phyloP scores from a whole-genome alignment of 2,329 filamentous ascomycete genomes.

The Trichoderma pleuroti region DNA sequence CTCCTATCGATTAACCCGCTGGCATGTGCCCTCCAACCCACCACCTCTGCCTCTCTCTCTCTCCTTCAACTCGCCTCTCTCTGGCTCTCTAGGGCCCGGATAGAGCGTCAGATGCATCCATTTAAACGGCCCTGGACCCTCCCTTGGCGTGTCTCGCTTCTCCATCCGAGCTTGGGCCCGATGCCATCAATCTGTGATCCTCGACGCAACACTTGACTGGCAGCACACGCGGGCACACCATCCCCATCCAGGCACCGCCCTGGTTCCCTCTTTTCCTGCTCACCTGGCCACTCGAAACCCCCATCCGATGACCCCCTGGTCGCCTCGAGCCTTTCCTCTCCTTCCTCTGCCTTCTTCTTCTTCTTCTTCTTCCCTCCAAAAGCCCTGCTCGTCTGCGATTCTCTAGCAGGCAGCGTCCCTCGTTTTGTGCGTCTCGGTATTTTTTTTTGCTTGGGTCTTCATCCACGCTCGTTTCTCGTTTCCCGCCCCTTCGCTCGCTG shows the following conservation, averaged over 20 bases:
- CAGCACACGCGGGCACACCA: slow-evolving; percentile 16
- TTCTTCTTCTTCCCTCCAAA: neutral
- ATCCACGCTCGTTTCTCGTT: slow-evolving; percentile 20
- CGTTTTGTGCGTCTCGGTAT: slow-evolving; percentile 15
- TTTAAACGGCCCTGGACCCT: neutral
- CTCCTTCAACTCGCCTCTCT: neutral
- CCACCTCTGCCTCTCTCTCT: neutral
- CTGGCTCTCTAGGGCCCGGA: neutral
- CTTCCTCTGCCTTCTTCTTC: neutral
- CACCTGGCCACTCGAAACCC: slow-evolving; percentile 13
- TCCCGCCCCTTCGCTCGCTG: slow-evolving; percentile 6
- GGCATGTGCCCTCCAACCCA: neutral
- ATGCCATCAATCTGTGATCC: slow-evolving; percentile 17
- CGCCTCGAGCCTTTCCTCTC: slow-evolving; percentile 15
- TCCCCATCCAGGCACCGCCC: slow-evolving; percentile 12
- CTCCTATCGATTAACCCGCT: neutral
- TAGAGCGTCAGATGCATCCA: neutral
- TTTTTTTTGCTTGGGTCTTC: neutral
- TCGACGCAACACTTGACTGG: slow-evolving; percentile 3
- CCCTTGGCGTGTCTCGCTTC: slow-evolving; percentile 17
- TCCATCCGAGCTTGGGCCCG: slow-evolving; percentile 18
- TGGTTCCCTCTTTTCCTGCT: slow-evolving; percentile 18
- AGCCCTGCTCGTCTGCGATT: slow-evolving; percentile 10
- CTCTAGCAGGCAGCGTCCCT: slow-evolving; percentile 18
- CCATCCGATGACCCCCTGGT: slow-evolving; percentile 5